Percentiles rank a stretch among this genome's conserved stretches.
Conservation (phyloP, 148 eudicot species). For the Vaccinium corymbosum region DNA sequence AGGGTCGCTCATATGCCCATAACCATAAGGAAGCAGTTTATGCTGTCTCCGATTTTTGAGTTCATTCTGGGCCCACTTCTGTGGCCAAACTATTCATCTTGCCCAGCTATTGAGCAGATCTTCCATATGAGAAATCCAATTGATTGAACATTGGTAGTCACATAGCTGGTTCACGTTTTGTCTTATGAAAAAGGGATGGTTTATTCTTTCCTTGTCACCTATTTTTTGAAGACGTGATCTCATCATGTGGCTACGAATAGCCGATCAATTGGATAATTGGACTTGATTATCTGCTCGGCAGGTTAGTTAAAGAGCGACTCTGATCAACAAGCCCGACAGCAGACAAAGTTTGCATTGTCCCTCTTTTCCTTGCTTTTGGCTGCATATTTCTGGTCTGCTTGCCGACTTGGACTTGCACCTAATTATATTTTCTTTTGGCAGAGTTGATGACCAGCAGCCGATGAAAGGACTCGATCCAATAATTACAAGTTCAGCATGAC, state of each 20-base stretch:
- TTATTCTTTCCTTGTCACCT: not conserved
- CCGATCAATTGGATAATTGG: not conserved
- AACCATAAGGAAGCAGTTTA: not conserved
- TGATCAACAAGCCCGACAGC: too few relatives aligned
- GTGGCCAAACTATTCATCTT: not conserved
- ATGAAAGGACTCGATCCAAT: constrained; percentile 20
- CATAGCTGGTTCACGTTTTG: not conserved
- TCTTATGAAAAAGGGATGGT: not conserved
- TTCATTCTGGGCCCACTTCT: not conserved
- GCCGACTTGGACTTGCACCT: not conserved
- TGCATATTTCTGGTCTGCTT: not conserved
- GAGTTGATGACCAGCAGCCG: constrained; percentile 22
- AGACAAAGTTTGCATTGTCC: too few relatives aligned
- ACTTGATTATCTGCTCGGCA: not conserved
- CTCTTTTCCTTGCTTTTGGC: not conserved
- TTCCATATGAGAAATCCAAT: not conserved
- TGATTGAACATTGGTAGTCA: not conserved
- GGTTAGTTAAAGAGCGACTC: too few relatives aligned
- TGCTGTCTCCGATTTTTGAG: not conserved
- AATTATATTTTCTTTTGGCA: constrained; percentile 6
- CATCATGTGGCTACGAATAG: not conserved
- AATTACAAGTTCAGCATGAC: not conserved
- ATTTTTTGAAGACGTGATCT: not conserved
- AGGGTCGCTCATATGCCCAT: not conserved
- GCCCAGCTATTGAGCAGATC: not conserved